These are phyloP conservation scores for Leptodontidium sp. DNA, from an alignment of 2,329 filamentous ascomycete genomes.

Conservation along the genomic window DNA sequence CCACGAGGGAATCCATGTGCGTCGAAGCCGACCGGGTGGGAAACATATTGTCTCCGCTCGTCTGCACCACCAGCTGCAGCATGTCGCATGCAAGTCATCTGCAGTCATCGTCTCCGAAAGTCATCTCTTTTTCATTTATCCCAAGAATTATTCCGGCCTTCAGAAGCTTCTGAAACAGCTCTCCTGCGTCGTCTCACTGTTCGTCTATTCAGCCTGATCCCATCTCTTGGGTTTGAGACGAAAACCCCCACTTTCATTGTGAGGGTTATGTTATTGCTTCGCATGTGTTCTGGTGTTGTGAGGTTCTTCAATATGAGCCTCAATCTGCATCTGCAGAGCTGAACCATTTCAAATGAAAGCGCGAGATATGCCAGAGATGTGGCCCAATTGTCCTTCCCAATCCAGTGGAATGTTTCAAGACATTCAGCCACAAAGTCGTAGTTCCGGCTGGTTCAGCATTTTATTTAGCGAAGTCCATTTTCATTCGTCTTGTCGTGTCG, in stretches of 20 bases:
- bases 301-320: not conserved
- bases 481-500: too few relatives aligned
- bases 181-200: constrained; percentile 27
- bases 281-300: not conserved
- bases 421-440: too few relatives aligned
- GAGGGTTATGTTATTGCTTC: too few relatives aligned
- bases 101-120: constrained; percentile 20
- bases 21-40: not conserved
- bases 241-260: not conserved
- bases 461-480: too few relatives aligned
- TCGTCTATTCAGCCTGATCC: constrained; percentile 29
- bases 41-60: constrained; percentile 1
- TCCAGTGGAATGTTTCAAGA: too few relatives aligned
- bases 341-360: too few relatives aligned
- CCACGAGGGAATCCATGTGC: not conserved
- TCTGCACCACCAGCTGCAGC: constrained; percentile 20
- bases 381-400: too few relatives aligned
- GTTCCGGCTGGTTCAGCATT: too few relatives aligned
- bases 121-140: constrained; percentile 27
- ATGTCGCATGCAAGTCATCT: constrained; percentile 37
- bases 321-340: too few relatives aligned
- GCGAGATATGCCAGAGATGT: too few relatives aligned
- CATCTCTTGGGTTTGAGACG: constrained; percentile 15
- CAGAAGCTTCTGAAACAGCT: constrained; percentile 34
- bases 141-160: constrained; percentile 26